Base-by-base conservation (phyloP, 116 monocot species). In the Iris pallida region DNA sequence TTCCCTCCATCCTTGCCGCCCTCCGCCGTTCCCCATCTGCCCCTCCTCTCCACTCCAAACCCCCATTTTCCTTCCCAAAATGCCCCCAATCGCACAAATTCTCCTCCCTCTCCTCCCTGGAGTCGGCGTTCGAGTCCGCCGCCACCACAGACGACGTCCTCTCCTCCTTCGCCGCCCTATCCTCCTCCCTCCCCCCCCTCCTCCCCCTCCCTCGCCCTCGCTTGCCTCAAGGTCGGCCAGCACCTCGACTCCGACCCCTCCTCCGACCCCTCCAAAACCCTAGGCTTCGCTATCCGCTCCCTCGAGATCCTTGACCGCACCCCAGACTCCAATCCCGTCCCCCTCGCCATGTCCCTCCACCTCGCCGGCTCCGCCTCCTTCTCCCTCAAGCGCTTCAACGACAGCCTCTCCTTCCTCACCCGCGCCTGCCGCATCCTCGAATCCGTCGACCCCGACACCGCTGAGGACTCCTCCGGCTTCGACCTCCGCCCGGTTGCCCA, bases 151-250 rank as follows among this genome's bases (percentile, higher is more conserved):
- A 85, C 4, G 89, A 92, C 6, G 83, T 92, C 73, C 66, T 97
- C 13, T 5, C 77, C 17, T 71, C 85, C 42, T 74, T 98, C 19
- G 87, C 85, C 19, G 88, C 90, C 76, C 59, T 98, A 4, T 90
- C 90, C 73, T 53, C 40, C 4, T 53, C 53, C 4, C 20, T 67
- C 4, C 10, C 7, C 55, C 53, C 67, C 6, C 30, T 42, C 9
- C 67, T 53, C 53, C 60, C 53, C 59, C 53, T 61, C 54, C 59
- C 85, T 90, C 43, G 94, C 88, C 63, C 73, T 98, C 40, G 93
- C 98, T 19, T 92, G 90, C 79, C 47, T 98, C 15, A 98, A 90
- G 79, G 81, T 98, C 12, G 97, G 85, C 11, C 97, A 93, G 73
- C 88, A 93, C 45, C 79, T 98, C 45, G 93, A 93, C 10, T 66